Percentiles rank a stretch among this genome's conserved stretches.
These are phyloP conservation scores for Chaetomiaceae sp. DNA, from an alignment of 2,329 filamentous ascomycete genomes.

Conservation along the genomic window DNA sequence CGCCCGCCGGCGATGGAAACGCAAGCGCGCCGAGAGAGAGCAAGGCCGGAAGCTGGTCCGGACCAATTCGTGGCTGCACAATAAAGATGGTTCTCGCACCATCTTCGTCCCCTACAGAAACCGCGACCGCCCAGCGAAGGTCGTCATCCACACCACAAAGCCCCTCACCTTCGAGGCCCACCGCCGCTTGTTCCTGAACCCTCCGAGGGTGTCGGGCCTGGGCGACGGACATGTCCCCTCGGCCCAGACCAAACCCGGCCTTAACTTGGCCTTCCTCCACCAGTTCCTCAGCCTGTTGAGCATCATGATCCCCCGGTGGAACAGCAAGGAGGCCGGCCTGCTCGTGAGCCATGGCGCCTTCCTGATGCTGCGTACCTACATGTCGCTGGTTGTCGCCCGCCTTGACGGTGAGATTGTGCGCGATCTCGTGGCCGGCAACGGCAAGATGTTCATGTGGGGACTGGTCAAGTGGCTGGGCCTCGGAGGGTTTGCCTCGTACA, in stretches of 20 bases:
- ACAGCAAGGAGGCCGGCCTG: slow-evolving; percentile 90
- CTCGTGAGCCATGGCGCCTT: slow-evolving; percentile 86
- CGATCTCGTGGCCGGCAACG: slow-evolving; percentile 92
- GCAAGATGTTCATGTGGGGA: slow-evolving; percentile 80
- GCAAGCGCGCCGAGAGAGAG: slow-evolving; percentile 70
- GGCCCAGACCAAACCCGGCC: slow-evolving; percentile 83
- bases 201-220: slow-evolving; percentile 75
- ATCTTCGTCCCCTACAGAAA: slow-evolving; percentile 94
- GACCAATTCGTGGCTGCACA: slow-evolving; percentile 86
- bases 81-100: slow-evolving; percentile 90
- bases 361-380: slow-evolving; percentile 84
- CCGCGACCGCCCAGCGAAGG: slow-evolving; percentile 76
- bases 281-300: slow-evolving; percentile 94
- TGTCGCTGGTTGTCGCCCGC: slow-evolving; percentile 87
- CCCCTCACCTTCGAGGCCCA: slow-evolving; percentile 94
- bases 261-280: slow-evolving; percentile 94
- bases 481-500: slow-evolving; percentile 90
- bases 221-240: slow-evolving; percentile 74
- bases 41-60: slow-evolving; percentile 77
- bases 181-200: slow-evolving; percentile 85
- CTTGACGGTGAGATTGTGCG: slow-evolving; percentile 94
- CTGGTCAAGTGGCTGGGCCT: slow-evolving; percentile 94
- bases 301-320: slow-evolving; percentile 96
- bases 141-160: slow-evolving; percentile 86
- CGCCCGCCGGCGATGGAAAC: slow-evolving; percentile 71